These are phyloP conservation scores for Cenchrus fungigraminus DNA, from an alignment of 176 grass and related monocot genomes.

Conservation along the genomic window DNA sequence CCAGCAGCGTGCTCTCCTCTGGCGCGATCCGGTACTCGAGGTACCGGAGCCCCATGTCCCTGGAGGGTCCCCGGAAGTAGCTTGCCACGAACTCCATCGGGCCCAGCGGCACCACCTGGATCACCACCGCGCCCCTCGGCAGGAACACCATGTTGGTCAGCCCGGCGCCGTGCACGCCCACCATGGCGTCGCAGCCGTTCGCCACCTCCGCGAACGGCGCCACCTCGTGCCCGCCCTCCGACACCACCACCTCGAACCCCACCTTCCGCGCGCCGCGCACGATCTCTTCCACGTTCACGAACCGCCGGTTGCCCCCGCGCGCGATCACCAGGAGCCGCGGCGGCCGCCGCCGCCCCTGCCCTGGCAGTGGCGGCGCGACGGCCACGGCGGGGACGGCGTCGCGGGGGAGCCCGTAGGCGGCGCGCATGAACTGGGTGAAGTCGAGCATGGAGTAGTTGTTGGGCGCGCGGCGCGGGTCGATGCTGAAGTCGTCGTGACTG, in stretches of 20 bases:
- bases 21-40: slow-evolving; percentile 67
- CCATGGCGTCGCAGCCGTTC: slow-evolving; percentile 65
- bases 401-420: slow-evolving; percentile 43
- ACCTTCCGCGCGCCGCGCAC: slow-evolving; percentile 41
- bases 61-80: slow-evolving; percentile 62
- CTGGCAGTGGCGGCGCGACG: not conserved
- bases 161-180: slow-evolving; percentile 87
- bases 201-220: slow-evolving; percentile 59
- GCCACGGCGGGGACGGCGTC: not conserved
- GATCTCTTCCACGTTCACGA: slow-evolving; percentile 69
- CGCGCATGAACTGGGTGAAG: slow-evolving; percentile 64
- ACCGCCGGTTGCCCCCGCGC: slow-evolving; percentile 49
- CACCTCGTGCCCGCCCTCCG: slow-evolving; percentile 60
- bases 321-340: slow-evolving; percentile 67
- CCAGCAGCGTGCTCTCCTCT: slow-evolving; percentile 81
- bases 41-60: slow-evolving; percentile 71
- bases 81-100: slow-evolving; percentile 50
- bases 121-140: slow-evolving; percentile 58
- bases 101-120: slow-evolving; percentile 85
- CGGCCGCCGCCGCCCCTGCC: not conserved
- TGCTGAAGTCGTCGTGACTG: slow-evolving; percentile 78
- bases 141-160: slow-evolving; percentile 95
- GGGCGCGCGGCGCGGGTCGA: slow-evolving; percentile 65
- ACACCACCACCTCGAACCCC: slow-evolving; percentile 71
- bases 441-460: slow-evolving; percentile 64